A percentile compares a stretch with the other conserved stretches of the same genome.
Evolutionary conservation across 2,329 filamentous ascomycete species (phyloP).

Genomic region (Curvularia sp.): DNA sequence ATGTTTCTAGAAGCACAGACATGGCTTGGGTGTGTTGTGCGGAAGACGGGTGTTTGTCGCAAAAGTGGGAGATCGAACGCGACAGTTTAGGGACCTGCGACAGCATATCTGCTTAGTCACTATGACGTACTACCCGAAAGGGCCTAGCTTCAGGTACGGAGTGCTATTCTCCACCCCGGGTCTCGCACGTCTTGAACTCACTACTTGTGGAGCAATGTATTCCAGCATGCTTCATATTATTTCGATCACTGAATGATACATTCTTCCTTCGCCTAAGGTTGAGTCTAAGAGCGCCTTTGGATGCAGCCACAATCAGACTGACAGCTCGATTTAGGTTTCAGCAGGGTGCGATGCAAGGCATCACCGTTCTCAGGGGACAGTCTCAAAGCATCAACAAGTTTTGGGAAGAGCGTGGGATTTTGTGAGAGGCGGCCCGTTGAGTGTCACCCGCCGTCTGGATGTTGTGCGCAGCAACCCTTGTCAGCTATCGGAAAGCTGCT

Average conservation of each 20-base stretch:
- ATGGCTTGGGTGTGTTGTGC: slow-evolving; percentile 58
- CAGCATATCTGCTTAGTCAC: slow-evolving; percentile 29
- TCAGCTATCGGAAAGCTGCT: slow-evolving; percentile 17
- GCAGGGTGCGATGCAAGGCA: slow-evolving; percentile 2
- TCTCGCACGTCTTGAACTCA: slow-evolving; percentile 17
- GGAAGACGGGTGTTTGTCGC: slow-evolving; percentile 28
- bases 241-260: background rate
- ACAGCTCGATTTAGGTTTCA: slow-evolving; percentile 7
- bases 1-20: slow-evolving; percentile 95
- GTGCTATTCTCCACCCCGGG: slow-evolving; percentile 13
- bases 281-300: background rate
- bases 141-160: slow-evolving; percentile 17
- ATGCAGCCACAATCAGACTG: slow-evolving; percentile 1
- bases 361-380: slow-evolving; percentile 1
- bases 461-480: slow-evolving; percentile 23
- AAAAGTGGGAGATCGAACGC: slow-evolving; percentile 23
- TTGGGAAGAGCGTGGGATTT: slow-evolving; percentile 16
- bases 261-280: background rate
- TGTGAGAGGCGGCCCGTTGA: slow-evolving; percentile 23
- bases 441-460: slow-evolving; percentile 16
- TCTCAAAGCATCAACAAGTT: slow-evolving; percentile 3
- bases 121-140: slow-evolving; percentile 18
- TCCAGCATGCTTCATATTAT: slow-evolving; percentile 12
- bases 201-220: slow-evolving; percentile 17
- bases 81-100: slow-evolving; percentile 7